Conservation (phyloP, 371 early-diverging fungal genomes). For the Chytridium lagenaria region DNA sequence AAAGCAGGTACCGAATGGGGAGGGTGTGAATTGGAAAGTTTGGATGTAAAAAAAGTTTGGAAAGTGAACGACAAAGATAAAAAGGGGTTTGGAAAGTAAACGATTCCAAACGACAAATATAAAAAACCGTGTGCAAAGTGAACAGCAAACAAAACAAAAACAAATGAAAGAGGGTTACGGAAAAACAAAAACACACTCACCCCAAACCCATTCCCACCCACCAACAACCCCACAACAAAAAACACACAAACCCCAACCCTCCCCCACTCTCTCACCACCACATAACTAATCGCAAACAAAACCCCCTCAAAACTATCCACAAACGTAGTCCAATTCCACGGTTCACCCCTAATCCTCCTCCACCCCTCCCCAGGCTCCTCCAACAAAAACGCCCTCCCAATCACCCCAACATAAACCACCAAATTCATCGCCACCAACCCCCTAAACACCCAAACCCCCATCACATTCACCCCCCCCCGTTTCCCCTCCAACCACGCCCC, state of each 20-base stretch:
- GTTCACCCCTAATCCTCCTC: background rate
- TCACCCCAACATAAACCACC: background rate
- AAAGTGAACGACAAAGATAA: too few species aligned
- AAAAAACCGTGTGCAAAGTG: background rate
- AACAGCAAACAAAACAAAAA: background rate
- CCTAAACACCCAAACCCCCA: background rate
- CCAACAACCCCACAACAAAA: conserved; percentile 9
- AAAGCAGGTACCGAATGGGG: too few species aligned
- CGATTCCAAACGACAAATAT: too few species aligned
- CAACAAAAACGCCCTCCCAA: background rate
- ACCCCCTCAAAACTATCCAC: conserved; percentile 16
- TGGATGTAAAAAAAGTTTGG: too few species aligned
- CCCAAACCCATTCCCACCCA: conserved; percentile 13
- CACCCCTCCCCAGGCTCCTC: conserved; percentile 9
- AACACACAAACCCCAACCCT: background rate
- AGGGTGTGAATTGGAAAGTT: too few species aligned
- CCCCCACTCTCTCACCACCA: conserved; percentile 15
- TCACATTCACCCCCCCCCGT: background rate
- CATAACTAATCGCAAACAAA: conserved; percentile 15
- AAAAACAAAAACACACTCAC: conserved; percentile 8
- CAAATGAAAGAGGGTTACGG: too few species aligned
- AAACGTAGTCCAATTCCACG: conserved; percentile 11
- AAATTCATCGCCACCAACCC: background rate
- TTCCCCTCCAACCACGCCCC: background rate
- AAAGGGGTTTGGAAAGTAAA: too few species aligned